These are phyloP conservation scores for Ustilago nuda DNA, from an alignment of 1,284 basidiomycete species.

Conservation along the genomic window DNA sequence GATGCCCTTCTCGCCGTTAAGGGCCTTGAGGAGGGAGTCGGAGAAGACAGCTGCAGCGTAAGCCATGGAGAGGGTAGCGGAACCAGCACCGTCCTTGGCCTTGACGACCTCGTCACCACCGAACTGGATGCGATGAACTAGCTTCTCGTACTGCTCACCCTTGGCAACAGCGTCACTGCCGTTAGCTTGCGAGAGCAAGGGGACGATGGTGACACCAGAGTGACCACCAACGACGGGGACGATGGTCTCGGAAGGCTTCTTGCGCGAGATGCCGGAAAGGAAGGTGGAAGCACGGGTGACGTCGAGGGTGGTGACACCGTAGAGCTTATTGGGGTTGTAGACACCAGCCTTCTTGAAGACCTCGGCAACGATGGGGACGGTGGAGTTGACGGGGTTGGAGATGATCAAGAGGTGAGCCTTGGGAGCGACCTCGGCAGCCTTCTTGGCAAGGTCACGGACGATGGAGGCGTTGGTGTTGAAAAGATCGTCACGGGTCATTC, in stretches of 20 bases:
- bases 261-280: conserved; percentile 77
- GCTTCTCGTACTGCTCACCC: conserved; percentile 73
- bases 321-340: conserved; percentile 80
- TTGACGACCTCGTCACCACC: conserved; percentile 94
- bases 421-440: conserved; percentile 86
- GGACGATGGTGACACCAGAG: conserved; percentile 95
- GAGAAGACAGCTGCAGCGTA: conserved; percentile 73
- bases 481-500: conserved; percentile 96
- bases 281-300: conserved; percentile 95
- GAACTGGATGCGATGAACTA: conserved; percentile 84
- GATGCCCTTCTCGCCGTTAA: conserved; percentile 88
- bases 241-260: conserved; percentile 75
- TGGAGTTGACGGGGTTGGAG: conserved; percentile 82
- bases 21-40: conserved; percentile 85
- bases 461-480: conserved; percentile 98
- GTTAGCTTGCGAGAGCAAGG: conserved; percentile 90
- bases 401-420: conserved; percentile 93
- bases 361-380: conserved; percentile 95
- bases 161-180: conserved; percentile 74
- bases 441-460: conserved; percentile 92
- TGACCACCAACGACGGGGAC: conserved; percentile 96
- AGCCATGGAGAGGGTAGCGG: conserved; percentile 89
- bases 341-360: conserved; percentile 93
- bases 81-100: conserved; percentile 88
- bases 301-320: conserved; percentile 95